Evolutionary conservation across 371 early-diverging fungal genomes (phyloP).

Genomic region (Mucor sp.): DNA sequence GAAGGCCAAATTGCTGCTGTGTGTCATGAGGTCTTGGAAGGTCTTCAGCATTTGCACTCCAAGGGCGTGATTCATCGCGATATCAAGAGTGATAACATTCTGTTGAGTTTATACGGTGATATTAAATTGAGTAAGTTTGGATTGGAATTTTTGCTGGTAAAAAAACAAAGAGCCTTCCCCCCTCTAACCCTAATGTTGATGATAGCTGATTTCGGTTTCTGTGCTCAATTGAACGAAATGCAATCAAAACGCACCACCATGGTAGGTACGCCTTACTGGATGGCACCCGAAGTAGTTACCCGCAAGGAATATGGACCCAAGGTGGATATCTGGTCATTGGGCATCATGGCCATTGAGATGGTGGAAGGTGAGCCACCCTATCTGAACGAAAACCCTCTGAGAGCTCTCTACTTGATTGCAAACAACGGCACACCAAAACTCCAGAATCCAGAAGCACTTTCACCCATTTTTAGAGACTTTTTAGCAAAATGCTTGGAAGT

Average conservation of each 20-base stretch:
- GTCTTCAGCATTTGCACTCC: constrained; percentile 90
- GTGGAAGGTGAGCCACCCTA: constrained; percentile 97
- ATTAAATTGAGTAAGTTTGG: constrained; percentile 84
- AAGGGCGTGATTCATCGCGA: constrained; percentile 97
- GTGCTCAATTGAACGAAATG: constrained; percentile 85
- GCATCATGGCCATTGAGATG: constrained; percentile 96
- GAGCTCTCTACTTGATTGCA: constrained; percentile 92
- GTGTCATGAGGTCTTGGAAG: constrained; percentile 88
- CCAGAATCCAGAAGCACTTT: constrained; percentile 86
- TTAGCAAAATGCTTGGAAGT: constrained; percentile 83
- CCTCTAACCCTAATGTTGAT: constrained; percentile 43
- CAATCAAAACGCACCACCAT: constrained; percentile 86
- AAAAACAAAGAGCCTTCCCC: too few species aligned
- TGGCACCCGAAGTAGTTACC: constrained; percentile 97
- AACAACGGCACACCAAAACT: constrained; percentile 95
- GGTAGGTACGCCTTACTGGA: constrained; percentile 96
- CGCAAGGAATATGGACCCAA: constrained; percentile 90
- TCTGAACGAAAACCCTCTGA: constrained; percentile 84
- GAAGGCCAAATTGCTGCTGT: constrained; percentile 96
- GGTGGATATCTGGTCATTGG: constrained; percentile 98
- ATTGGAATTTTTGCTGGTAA: background rate
- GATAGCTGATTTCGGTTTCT: constrained; percentile 97
- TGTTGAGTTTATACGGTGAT: constrained; percentile 84
- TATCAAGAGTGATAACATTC: constrained; percentile 97
- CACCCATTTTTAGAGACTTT: constrained; percentile 83